Evolutionary conservation across 768 basidiomycete species (phyloP), one percentile per base, ranked within the genome.

Genomic region (Gautieria morchelliformis): DNA sequence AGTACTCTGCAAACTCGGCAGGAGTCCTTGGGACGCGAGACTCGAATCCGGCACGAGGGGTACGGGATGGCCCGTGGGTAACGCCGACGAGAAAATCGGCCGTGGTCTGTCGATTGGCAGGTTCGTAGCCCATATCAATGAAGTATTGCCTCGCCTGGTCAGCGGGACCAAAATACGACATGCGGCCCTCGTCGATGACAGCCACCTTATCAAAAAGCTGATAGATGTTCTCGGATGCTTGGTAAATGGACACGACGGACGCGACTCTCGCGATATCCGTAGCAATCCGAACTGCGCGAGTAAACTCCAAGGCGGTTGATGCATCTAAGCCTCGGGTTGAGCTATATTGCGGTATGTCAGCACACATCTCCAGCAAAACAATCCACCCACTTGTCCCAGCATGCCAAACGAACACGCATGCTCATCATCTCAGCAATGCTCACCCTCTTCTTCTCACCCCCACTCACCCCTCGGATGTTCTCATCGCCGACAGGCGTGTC

Each of bases 241-340:
- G 90, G 69, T 93, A 92, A 39, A 93, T 80, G 0, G 87, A 85
- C n/a, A 88, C 86, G 58, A 93, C 78, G 0, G 84, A 89, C 0
- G 84, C 86, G 68, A 84, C 83, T 7, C 83, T 81, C 17, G 85
- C 75, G n/a, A 90, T 71, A 64, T 95, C 91, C 17, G 93, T 93
- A 76, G 89, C 82, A 37, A 90, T 74, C 17, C 91, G 78, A 53
- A 95, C 71, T 42, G 83, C 83, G 69, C 82, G 88, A 56, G 80
- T 81, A 63, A 89, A 94, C 65, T 95, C 93, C 49, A 93, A 75
- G 1, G 92, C 92, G 7, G 92, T 94, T 2, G 89, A 89, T 0
- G 91, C 89, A 61, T 91, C 88, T 51, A 90, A 72, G 17, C 89
- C 88, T 50, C 86, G 75, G 3, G 89, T 92, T 0, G 85, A 84